Conservation (phyloP, 2,329 filamentous ascomycete species). For the Ambrosiella beaveri region DNA sequence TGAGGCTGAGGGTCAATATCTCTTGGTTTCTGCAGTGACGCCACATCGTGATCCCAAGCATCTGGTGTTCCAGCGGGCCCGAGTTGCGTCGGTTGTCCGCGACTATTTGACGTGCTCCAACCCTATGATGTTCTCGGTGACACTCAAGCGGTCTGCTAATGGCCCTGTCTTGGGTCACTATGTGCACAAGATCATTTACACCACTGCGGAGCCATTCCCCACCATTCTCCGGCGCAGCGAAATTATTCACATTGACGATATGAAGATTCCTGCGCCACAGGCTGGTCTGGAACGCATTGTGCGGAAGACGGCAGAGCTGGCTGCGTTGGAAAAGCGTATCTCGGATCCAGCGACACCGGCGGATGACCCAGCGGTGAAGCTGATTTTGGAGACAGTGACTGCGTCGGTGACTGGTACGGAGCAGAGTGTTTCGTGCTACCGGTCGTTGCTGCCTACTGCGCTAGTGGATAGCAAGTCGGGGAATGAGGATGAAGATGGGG, state of each 20-base stretch:
- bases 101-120: constrained; percentile 70
- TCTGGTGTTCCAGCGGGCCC: constrained; percentile 73
- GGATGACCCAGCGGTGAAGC: constrained; percentile 50
- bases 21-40: constrained; percentile 66
- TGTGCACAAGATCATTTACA: constrained; percentile 71
- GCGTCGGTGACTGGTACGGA: constrained; percentile 61
- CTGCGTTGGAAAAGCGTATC: constrained; percentile 55
- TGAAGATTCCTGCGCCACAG: constrained; percentile 57
- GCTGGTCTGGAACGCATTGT: constrained; percentile 83
- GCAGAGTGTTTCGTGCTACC: constrained; percentile 64
- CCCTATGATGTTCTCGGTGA: constrained; percentile 63
- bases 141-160: constrained; percentile 50
- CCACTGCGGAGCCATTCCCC: constrained; percentile 71
- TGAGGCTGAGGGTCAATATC: constrained; percentile 77
- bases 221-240: constrained; percentile 81
- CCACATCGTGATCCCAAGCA: constrained; percentile 69
- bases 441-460: constrained; percentile 47
- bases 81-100: constrained; percentile 65
- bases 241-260: constrained; percentile 50
- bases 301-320: constrained; percentile 77
- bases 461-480: constrained; percentile 21
- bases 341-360: constrained; percentile 32
- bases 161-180: constrained; percentile 56
- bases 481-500: constrained; percentile 23
- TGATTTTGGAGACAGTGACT: constrained; percentile 58